These are phyloP conservation scores for Symmetrospora coprosmae DNA, from an alignment of 768 basidiomycete genomes.

Conservation along the genomic window DNA sequence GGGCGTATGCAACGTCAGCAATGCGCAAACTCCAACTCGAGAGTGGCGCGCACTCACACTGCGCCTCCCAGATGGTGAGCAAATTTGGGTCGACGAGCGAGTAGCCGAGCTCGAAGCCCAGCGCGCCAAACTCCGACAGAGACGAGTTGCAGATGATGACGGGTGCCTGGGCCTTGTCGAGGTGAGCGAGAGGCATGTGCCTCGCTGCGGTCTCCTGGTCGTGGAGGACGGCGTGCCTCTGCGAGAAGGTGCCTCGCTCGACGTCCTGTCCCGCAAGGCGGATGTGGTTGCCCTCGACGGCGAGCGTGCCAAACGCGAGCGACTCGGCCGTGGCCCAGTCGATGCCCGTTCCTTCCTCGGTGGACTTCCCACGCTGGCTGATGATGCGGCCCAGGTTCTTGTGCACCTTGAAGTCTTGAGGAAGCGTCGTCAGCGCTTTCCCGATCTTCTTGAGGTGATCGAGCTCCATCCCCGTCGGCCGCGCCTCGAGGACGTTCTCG, in stretches of 20 bases:
- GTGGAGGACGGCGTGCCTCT: slow-evolving; percentile 91
- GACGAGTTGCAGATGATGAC: slow-evolving; percentile 96
- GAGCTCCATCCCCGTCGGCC: slow-evolving; percentile 64
- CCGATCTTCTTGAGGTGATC: slow-evolving; percentile 70
- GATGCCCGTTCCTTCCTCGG: slow-evolving; percentile 78
- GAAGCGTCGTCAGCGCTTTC: slow-evolving; percentile 70
- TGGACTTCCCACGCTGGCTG: slow-evolving; percentile 65
- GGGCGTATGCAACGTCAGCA: background rate
- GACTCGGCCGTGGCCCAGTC: slow-evolving; percentile 99
- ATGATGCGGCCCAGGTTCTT: slow-evolving; percentile 90
- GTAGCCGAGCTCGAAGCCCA: slow-evolving; percentile 96
- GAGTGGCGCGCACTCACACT: slow-evolving; percentile 49
- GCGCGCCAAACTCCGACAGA: slow-evolving; percentile 80
- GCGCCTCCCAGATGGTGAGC: slow-evolving; percentile 94
- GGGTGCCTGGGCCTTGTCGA: slow-evolving; percentile 71
- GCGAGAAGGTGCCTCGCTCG: slow-evolving; percentile 96
- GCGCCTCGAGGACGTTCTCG: slow-evolving; percentile 79
- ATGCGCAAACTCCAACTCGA: background rate
- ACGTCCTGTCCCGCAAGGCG: slow-evolving; percentile 96
- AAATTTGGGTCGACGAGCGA: slow-evolving; percentile 88
- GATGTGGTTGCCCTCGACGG: slow-evolving; percentile 82
- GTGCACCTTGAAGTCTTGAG: slow-evolving; percentile 71
- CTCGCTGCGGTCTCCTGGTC: slow-evolving; percentile 85
- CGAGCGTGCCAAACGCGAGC: slow-evolving; percentile 83
- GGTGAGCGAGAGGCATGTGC: slow-evolving; percentile 75